Evolutionary conservation across 2,329 filamentous ascomycete species (phyloP).

Genomic region (Rhexocercosporidium sp.): DNA sequence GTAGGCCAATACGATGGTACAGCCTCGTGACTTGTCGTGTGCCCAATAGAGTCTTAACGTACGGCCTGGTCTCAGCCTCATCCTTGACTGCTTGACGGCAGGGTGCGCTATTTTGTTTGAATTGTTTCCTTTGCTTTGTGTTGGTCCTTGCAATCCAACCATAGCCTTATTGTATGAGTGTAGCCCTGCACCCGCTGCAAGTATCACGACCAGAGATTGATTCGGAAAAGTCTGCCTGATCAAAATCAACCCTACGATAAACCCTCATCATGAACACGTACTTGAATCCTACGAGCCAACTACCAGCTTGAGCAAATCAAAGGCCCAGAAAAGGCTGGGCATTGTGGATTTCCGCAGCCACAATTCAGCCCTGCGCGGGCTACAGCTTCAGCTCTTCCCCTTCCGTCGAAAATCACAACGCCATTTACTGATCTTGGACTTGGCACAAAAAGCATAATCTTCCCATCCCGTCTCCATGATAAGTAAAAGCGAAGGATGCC

Average conservation of each 20-base stretch:
- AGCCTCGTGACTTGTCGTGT: background rate
- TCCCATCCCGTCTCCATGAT: background rate
- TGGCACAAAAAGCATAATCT: background rate
- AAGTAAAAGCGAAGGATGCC: background rate
- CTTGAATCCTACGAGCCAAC: background rate
- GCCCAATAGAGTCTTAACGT: background rate
- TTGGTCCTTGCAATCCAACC: background rate
- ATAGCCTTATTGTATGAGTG: background rate
- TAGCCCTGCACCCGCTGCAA: background rate
- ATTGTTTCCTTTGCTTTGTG: background rate
- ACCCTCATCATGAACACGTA: background rate
- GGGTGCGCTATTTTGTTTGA: background rate
- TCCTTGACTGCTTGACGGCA: background rate
- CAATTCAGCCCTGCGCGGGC: background rate
- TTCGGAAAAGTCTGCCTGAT: background rate
- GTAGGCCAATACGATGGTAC: too few species aligned
- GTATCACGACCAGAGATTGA: background rate
- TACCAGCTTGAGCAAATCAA: background rate
- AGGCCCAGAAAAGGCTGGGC: background rate
- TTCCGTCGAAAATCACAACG: background rate
- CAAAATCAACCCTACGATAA: background rate
- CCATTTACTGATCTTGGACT: conserved; percentile 1
- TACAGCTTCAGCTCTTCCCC: conserved; percentile 1
- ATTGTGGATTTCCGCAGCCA: background rate
- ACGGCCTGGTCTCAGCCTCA: background rate